Conservation (phyloP, 306 rosid species). For the cucumber (Cucumis sativus) region DNA sequence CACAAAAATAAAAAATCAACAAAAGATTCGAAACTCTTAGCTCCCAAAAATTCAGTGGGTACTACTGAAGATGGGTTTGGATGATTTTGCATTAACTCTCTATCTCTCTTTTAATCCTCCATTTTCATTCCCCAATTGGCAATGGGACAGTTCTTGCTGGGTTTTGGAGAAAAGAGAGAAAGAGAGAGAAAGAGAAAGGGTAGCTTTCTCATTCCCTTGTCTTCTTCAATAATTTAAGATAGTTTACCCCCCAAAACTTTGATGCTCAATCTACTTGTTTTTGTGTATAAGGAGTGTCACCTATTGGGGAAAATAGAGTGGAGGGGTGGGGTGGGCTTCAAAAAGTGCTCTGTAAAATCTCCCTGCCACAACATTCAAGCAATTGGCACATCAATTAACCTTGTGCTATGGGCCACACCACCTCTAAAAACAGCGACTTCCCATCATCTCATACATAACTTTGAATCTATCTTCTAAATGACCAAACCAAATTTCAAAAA, state of each 20-base stretch:
- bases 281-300: constrained; percentile 16
- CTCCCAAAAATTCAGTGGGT: background rate
- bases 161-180: constrained; percentile 20
- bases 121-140: constrained; percentile 35
- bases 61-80: constrained; percentile 33
- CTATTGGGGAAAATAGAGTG: constrained; percentile 28
- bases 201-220: constrained; percentile 41
- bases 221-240: constrained; percentile 39
- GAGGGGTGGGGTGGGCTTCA: constrained; percentile 38
- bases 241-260: constrained; percentile 24
- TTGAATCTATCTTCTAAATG: background rate
- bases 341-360: constrained; percentile 22
- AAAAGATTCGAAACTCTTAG: constrained; percentile 14
- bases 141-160: constrained; percentile 42
- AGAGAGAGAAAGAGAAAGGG: constrained; percentile 18
- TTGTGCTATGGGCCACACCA: constrained; percentile 6
- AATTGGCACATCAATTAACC: constrained; percentile 9
- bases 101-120: constrained; percentile 3
- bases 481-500: background rate
- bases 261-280: constrained; percentile 29
- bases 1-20: constrained; percentile 9
- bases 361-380: constrained; percentile 13
- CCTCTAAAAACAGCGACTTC: constrained; percentile 8
- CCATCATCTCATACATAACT: background rate
- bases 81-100: constrained; percentile 20